phyloP scores from a whole-genome alignment of 805 yeast species.

The Ogataea sp. region DNA sequence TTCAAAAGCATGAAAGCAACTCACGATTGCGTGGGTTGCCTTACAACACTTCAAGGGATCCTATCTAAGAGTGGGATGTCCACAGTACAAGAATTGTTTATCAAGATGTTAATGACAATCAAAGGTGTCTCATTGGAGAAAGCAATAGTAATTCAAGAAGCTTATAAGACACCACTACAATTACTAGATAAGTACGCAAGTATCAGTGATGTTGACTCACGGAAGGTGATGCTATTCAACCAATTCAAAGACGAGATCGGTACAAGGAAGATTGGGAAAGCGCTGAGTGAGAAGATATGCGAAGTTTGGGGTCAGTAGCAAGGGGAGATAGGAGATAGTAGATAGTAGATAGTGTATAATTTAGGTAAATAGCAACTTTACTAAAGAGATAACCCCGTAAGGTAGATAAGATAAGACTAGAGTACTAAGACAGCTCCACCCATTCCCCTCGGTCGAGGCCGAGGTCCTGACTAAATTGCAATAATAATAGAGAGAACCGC shows the following conservation, averaged over 20 bases:
- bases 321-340: not conserved
- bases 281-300: conserved; percentile 42
- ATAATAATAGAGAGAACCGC: too few relatives aligned
- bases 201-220: conserved; percentile 17
- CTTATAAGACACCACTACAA: conserved; percentile 60
- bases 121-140: conserved; percentile 80
- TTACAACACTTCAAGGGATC: conserved; percentile 53
- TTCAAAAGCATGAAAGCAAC: conserved; percentile 5
- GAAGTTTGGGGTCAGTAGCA: conserved; percentile 45
- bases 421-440: too few relatives aligned
- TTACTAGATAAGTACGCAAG: conserved; percentile 42
- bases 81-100: conserved; percentile 69
- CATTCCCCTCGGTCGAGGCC: too few relatives aligned
- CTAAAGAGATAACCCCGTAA: too few relatives aligned
- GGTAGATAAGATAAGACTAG: too few relatives aligned
- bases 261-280: conserved; percentile 42
- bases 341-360: too few relatives aligned
- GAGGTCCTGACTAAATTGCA: too few relatives aligned
- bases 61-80: conserved; percentile 62
- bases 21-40: conserved; percentile 36
- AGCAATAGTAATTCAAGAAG: conserved; percentile 67
- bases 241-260: conserved; percentile 37
- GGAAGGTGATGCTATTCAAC: conserved; percentile 22
- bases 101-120: conserved; percentile 69
- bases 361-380: too few relatives aligned